phyloP scores from a whole-genome alignment of 257 asterid genomes.

The Avicennia marina region DNA sequence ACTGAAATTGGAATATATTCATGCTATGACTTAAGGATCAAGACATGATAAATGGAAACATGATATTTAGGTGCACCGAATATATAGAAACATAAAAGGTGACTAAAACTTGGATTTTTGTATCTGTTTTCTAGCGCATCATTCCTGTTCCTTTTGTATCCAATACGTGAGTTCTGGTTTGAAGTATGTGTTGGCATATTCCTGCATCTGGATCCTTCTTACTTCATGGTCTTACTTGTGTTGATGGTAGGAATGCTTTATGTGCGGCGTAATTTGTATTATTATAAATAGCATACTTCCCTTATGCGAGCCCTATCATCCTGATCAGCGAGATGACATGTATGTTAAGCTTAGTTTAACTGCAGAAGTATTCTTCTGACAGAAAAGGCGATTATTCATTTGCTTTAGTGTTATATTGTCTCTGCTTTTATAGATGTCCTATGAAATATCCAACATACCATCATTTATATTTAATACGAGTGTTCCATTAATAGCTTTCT shows the following conservation, averaged over 20 bases:
- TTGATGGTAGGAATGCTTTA: not conserved
- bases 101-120: not conserved
- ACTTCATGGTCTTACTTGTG: not conserved
- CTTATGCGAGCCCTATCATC: not conserved
- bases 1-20: not conserved
- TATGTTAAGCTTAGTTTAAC: conserved; percentile 1
- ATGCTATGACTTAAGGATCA: not conserved
- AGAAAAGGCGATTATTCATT: not conserved
- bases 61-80: not conserved
- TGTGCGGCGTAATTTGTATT: not conserved
- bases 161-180: not conserved
- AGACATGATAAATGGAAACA: not conserved
- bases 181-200: not conserved
- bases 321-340: not conserved
- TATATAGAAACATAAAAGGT: not conserved
- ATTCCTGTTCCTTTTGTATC: not conserved
- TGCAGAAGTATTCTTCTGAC: no score
- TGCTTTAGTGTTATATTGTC: no score
- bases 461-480: not conserved
- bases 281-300: not conserved
- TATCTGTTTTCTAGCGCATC: not conserved
- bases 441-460: conserved; percentile 1
- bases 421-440: conserved; percentile 4
- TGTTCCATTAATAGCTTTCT: conserved; percentile 1
- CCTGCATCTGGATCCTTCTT: not conserved